Evolutionary conservation across 306 rosid genomes (phyloP), one percentile per base, ranked within the genome.

Genomic region (Delonix regia): DNA sequence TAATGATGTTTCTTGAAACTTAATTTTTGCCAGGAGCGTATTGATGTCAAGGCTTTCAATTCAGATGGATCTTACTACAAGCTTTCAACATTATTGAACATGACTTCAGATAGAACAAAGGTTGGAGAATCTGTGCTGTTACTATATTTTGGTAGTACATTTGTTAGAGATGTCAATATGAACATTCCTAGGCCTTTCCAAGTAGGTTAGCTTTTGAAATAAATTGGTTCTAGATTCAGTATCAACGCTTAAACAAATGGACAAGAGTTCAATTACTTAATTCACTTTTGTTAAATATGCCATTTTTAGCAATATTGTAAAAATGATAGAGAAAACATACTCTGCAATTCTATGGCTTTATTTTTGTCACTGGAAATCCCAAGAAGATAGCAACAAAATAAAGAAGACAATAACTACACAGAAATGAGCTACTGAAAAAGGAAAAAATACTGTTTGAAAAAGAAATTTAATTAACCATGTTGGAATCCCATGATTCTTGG

Each of bases 71-170:
- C 94, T 49, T 95, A 95, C 86, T 88, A 90, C 93, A 95, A 91
- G 88, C 98, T 95, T 83, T 89, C 99, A 38, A 90, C 94, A 3
- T 79, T 91, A 65, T 84, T 95, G 80, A 91, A 84, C 85, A 86
- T 93, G 96, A 92, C 98, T 76, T 87, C 97, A 28, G 97, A 95
- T 76, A 88, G 99, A 85, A 95, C 99, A 83, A 95, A 95, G 98
- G 99, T 95, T 71, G 60, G 67, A 69, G 67, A 36, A 38, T 80
- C 79, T 52, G 57, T 71, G 42, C 62, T 60, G 21, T 24, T 47
- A 33, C 45, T 78, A 25, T 36, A 11, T 80, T 24, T 78, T 34
- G 67, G 36, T 15, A 27, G 63, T 72, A 34, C 44, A 42, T 76
- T 25, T 42, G 6, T 67, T 5, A 15, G 12, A 67, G 36, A 67